Base-by-base conservation (phyloP, 495 filamentous ascomycete species). In the Amorphotheca resinae region DNA sequence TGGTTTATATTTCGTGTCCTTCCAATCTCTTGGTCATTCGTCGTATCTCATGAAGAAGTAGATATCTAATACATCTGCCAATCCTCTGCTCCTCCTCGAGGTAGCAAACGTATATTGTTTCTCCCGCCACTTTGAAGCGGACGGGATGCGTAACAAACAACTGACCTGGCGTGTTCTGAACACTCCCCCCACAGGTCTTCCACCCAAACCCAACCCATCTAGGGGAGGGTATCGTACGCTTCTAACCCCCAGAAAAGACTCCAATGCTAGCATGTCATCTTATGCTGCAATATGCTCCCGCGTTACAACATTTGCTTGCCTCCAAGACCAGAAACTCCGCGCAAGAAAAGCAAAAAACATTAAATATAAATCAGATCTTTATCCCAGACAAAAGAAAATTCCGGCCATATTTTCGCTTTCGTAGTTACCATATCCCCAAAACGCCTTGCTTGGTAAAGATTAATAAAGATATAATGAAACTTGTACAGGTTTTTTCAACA, bases 91-190 rank as follows among this genome's bases (percentile, higher is more conserved):
- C 34, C 15, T 37, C 8, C 5, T 4, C 8, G 15, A 37, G 34
- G 14, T 9, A 37, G 14, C 14, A 37, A 37, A 37, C 34, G 34
- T 37, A 37, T 37, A 37, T n/a, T n/a, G 9, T 37, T 15, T 21
- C 5, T 4, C 9, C 32, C 14, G 9, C 15, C 32, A 34, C 32
- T 12, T 34, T 4, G 4, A 16, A 16, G 14, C 34, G 5, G 16
- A 16, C 12, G 6, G 14, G 34, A 3, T 20, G 14, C 9, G 14
- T 9, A 18, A 9, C 14, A 18, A 20, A 37, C 2, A 15, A 8
- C 11, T 21, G n/a, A 17, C 9, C 34, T 16, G 2, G 14, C n/a
- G n/a, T n/a, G n/a, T n/a, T 18, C 34, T 18, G 5, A 37, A 37
- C 14, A 18, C 34, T 9, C 11, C 11, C 2, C 14, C 9, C 11